Evolutionary conservation across 108 stramenopile species (phyloP).

Genomic region (Schizochytrium sp.): DNA sequence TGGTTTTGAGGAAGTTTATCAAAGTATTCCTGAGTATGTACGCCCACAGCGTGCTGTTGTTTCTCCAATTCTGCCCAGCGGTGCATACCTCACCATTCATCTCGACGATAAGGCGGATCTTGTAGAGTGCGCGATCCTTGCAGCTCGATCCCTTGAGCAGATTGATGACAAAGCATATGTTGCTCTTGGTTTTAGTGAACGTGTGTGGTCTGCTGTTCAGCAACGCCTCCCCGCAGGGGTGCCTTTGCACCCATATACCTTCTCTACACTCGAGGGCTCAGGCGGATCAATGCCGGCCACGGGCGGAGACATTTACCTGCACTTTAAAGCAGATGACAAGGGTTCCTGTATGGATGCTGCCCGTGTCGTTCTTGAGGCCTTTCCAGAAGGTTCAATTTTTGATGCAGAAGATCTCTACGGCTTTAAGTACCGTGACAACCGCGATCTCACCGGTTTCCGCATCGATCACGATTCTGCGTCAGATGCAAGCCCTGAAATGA

Average conservation of each 20-base stretch:
- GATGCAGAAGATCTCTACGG: constrained; percentile 50
- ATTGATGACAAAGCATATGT: neutral
- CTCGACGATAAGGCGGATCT: constrained; percentile 41
- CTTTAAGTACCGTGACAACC: constrained; percentile 26
- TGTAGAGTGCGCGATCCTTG: constrained; percentile 1
- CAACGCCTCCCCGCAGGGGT: constrained; percentile 9
- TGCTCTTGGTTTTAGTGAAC: constrained; percentile 45
- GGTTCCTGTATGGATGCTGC: constrained; percentile 31
- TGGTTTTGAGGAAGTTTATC: neutral
- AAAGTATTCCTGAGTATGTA: neutral
- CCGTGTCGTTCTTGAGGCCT: neutral
- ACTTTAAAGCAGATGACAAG: constrained; percentile 16
- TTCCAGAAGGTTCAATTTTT: constrained; percentile 28
- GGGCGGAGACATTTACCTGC: constrained; percentile 49
- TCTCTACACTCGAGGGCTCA: constrained; percentile 1
- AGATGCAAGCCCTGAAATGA: neutral
- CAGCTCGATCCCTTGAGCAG: neutral
- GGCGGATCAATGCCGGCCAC: constrained; percentile 22
- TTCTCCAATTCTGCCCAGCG: neutral
- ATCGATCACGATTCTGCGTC: neutral
- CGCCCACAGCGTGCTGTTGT: constrained; percentile 18
- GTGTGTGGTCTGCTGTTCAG: constrained; percentile 15
- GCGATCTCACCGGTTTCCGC: neutral
- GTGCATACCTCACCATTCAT: constrained; percentile 32
- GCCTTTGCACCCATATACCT: constrained; percentile 27